Percentiles rank a stretch among this genome's conserved stretches.
phyloP scores from a whole-genome alignment of 2,329 filamentous ascomycete species.

The Blumeria graminis region DNA sequence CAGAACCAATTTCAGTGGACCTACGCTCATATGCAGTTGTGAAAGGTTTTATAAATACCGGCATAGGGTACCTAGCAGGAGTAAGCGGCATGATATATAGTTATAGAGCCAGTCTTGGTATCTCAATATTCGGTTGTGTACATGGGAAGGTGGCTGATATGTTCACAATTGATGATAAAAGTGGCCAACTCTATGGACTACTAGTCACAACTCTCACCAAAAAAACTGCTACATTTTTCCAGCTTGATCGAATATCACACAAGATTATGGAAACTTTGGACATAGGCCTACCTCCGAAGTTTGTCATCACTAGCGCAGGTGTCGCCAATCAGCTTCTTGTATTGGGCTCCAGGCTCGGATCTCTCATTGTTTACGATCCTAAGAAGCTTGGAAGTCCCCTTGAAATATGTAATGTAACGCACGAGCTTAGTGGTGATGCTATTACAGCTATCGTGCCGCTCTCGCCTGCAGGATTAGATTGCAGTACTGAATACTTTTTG shows the following conservation, averaged over 20 bases:
- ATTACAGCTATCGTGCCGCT: constrained; percentile 41
- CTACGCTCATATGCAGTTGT: constrained; percentile 25
- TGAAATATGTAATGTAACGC: constrained; percentile 4
- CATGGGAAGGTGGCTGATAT: constrained; percentile 11
- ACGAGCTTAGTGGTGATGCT: constrained; percentile 24
- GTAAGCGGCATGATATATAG: constrained; percentile 17
- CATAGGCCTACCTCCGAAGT: constrained; percentile 17
- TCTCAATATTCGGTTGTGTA: constrained; percentile 8
- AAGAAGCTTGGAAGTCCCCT: constrained; percentile 6
- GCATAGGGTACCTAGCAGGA: constrained; percentile 22
- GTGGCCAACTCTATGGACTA: constrained; percentile 4
- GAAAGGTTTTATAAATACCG: constrained; percentile 15
- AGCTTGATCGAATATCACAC: constrained; percentile 1
- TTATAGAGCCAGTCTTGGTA: constrained; percentile 4
- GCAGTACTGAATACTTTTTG: constrained; percentile 25
- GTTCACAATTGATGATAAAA: constrained; percentile 12
- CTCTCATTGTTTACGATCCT: constrained; percentile 23
- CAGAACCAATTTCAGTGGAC: constrained; percentile 13
- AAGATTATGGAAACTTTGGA: background rate
- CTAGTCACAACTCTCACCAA: constrained; percentile 16
- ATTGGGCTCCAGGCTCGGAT: constrained; percentile 31
- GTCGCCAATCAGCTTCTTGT: constrained; percentile 18
- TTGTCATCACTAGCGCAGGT: constrained; percentile 26
- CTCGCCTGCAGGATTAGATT: constrained; percentile 8
- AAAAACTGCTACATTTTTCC: constrained; percentile 15